Evolutionary conservation across 2,329 filamentous ascomycete species (phyloP).

Genomic region (Chaetothyriales sp.): DNA sequence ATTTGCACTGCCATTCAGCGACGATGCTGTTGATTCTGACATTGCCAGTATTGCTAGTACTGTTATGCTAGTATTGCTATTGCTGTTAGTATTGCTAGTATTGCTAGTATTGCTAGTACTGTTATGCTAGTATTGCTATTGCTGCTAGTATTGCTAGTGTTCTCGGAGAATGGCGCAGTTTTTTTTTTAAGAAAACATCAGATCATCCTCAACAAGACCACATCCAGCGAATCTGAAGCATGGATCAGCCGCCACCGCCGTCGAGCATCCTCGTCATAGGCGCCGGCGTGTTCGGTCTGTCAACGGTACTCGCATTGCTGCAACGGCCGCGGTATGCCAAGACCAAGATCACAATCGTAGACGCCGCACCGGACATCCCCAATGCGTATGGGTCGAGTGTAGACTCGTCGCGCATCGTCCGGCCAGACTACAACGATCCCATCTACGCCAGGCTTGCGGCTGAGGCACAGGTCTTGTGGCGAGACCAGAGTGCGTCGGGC

Average conservation of each 20-base stretch:
- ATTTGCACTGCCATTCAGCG: no score
- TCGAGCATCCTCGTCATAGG: conserved; percentile 46
- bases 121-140: no score
- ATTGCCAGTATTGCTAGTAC: no score
- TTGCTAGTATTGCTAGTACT: no score
- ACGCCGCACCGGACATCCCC: conserved; percentile 41
- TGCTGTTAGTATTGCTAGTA: no score
- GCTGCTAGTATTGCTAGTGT: no score
- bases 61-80: no score
- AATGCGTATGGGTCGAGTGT: conserved; percentile 46
- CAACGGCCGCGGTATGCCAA: conserved; percentile 30
- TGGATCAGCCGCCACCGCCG: background rate
- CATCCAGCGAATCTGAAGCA: background rate
- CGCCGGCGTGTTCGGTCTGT: conserved; percentile 53
- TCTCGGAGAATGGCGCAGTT: no score
- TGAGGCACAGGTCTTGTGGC: conserved; percentile 42
- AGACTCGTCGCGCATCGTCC: conserved; percentile 49
- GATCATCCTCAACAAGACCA: no score
- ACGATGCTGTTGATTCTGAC: no score
- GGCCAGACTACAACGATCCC: conserved; percentile 67
- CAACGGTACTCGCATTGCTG: conserved; percentile 57
- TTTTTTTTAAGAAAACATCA: no score
- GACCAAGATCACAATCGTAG: conserved; percentile 42
- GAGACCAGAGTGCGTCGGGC: conserved; percentile 9
- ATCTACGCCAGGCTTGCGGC: conserved; percentile 63